These are phyloP conservation scores for Forsythia suspensa DNA, from an alignment of 257 asterid species.

Conservation along the genomic window DNA sequence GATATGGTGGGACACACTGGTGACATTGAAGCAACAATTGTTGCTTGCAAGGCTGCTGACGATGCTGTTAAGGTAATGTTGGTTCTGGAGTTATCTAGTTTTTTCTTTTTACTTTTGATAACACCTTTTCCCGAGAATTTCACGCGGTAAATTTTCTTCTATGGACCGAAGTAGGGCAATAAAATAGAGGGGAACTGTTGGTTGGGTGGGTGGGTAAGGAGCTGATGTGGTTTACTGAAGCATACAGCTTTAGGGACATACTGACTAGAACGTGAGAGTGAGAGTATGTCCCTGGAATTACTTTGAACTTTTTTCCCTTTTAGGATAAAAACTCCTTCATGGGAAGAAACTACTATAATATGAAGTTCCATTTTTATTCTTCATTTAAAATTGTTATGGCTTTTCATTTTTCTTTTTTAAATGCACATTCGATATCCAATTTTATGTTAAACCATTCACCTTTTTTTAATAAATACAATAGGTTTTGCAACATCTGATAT, in stretches of 20 bases:
- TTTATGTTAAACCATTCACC: not conserved
- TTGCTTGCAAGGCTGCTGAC: constrained; percentile 95
- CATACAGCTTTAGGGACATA: not conserved
- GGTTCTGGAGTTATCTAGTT: not conserved
- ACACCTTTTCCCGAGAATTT: not conserved
- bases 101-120: not conserved
- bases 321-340: not conserved
- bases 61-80: constrained; percentile 83
- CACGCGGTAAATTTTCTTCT: too few relatives aligned
- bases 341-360: not conserved
- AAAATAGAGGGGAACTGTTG: not conserved
- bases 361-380: not conserved
- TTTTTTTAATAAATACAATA: too few relatives aligned
- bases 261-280: not conserved
- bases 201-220: not conserved
- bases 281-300: not conserved
- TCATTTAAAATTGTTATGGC: not conserved
- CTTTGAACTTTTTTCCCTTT: not conserved
- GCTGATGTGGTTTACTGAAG: not conserved
- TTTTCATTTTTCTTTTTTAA: not conserved
- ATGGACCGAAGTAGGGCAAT: not conserved
- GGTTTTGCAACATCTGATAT: not conserved
- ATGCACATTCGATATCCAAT: not conserved
- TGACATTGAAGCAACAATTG: constrained; percentile 86
- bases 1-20: constrained; percentile 99